Conservation (phyloP, 2,329 filamentous ascomycete genomes). For the Talaromyces pinophilus region DNA sequence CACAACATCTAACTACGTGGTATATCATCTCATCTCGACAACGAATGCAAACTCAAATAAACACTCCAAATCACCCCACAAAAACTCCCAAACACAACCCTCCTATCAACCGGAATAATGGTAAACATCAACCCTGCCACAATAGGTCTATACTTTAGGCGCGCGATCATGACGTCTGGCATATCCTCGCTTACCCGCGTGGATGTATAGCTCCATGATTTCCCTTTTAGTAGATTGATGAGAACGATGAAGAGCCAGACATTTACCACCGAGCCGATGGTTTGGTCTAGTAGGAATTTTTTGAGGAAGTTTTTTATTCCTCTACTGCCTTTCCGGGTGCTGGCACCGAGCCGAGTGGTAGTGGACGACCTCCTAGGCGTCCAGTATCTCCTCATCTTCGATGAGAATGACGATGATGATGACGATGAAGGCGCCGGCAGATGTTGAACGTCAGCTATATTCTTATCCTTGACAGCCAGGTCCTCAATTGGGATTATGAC, state of each 20-base stretch:
- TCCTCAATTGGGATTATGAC: conserved; percentile 30
- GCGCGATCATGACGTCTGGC: conserved; percentile 60
- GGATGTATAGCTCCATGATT: conserved; percentile 16
- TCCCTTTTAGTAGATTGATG: conserved; percentile 50
- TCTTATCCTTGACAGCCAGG: conserved; percentile 24
- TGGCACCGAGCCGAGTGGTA: not conserved
- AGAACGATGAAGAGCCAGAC: conserved; percentile 58
- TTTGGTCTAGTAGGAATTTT: conserved; percentile 62
- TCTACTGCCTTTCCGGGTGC: not conserved
- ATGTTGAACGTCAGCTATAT: conserved; percentile 20
- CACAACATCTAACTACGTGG: too few relatives aligned
- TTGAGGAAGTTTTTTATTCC: conserved; percentile 50
- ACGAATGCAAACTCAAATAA: conserved; percentile 66
- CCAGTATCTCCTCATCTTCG: conserved; percentile 2
- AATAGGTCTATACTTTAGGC: conserved; percentile 71
- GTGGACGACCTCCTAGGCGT: conserved; percentile 1
- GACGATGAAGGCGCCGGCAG: not conserved
- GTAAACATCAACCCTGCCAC: conserved; percentile 71
- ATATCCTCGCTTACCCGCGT: conserved; percentile 21
- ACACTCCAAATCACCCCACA: conserved; percentile 74
- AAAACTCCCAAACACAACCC: conserved; percentile 69
- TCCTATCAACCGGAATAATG: conserved; percentile 68
- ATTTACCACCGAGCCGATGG: conserved; percentile 58
- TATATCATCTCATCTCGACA: conserved; percentile 5
- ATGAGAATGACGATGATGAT: not conserved